phyloP scores from a whole-genome alignment of 306 rosid species.

The Cercis canadensis region DNA sequence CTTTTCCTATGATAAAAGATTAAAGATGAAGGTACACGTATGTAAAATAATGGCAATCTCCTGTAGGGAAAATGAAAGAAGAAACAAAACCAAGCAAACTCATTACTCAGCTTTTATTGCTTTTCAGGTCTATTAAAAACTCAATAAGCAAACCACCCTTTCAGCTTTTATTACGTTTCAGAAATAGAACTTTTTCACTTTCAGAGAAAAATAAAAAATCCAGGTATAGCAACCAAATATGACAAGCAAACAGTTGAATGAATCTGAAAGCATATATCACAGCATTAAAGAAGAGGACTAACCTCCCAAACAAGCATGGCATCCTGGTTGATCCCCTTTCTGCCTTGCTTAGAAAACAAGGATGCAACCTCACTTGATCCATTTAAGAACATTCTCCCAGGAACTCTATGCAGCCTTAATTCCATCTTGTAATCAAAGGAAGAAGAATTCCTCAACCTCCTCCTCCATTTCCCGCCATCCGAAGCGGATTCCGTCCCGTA shows the following conservation, averaged over 20 bases:
- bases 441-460: conserved; percentile 46
- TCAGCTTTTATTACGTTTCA: conserved; percentile 14
- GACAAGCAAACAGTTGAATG: neutral
- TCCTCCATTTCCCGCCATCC: conserved; percentile 49
- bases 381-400: conserved; percentile 65
- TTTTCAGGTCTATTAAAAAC: too few relatives aligned
- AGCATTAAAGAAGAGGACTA: conserved; percentile 15
- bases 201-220: neutral
- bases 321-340: conserved; percentile 81
- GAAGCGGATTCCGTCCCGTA: conserved; percentile 45
- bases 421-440: conserved; percentile 42
- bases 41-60: too few relatives aligned
- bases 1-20: too few relatives aligned
- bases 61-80: too few relatives aligned
- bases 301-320: conserved; percentile 98
- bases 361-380: conserved; percentile 67
- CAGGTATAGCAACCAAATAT: neutral
- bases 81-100: neutral
- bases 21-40: too few relatives aligned
- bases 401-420: conserved; percentile 59
- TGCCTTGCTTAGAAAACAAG: conserved; percentile 72
- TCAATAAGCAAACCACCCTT: conserved; percentile 4
- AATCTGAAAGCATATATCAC: conserved; percentile 7
- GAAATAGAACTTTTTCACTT: conserved; percentile 4
- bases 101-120: neutral